A percentile compares a stretch with the other conserved stretches of the same genome.
Conservation (phyloP, 2,329 filamentous ascomycete genomes). For the Arthroderma uncinatum region DNA sequence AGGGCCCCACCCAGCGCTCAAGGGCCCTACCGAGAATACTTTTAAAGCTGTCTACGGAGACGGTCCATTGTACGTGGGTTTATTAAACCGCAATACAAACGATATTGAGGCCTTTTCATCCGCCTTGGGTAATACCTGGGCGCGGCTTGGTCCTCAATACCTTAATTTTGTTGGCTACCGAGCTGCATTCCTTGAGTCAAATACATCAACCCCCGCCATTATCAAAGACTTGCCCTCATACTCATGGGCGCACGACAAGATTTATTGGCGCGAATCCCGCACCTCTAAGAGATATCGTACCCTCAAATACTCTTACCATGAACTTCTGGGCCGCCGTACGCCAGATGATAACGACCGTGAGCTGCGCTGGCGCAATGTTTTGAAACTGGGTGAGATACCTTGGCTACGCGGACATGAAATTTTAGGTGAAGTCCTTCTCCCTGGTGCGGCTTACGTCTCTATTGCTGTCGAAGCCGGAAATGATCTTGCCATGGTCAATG, state of each 20-base stretch:
- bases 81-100: slow-evolving; percentile 16
- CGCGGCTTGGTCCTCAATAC: not conserved
- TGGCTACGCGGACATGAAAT: slow-evolving; percentile 27
- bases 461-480: slow-evolving; percentile 19
- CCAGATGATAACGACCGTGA: slow-evolving; percentile 13
- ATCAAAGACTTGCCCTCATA: slow-evolving; percentile 16
- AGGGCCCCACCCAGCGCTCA: slow-evolving; percentile 29
- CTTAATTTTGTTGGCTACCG: slow-evolving; percentile 4
- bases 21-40: slow-evolving; percentile 23
- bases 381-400: slow-evolving; percentile 19
- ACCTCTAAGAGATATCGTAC: slow-evolving; percentile 10
- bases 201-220: not conserved
- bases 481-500: slow-evolving; percentile 1
- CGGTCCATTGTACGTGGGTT: slow-evolving; percentile 15
- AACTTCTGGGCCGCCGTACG: slow-evolving; percentile 14
- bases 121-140: slow-evolving; percentile 11
- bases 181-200: slow-evolving; percentile 3
- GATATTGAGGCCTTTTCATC: slow-evolving; percentile 12
- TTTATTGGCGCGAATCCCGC: slow-evolving; percentile 16
- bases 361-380: slow-evolving; percentile 21
- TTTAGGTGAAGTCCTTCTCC: slow-evolving; percentile 24
- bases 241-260: slow-evolving; percentile 12
- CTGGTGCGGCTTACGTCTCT: slow-evolving; percentile 18
- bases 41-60: slow-evolving; percentile 14
- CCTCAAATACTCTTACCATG: slow-evolving; percentile 9